A percentile compares a stretch with the other conserved stretches of the same genome.
Evolutionary conservation across 2,329 filamentous ascomycete genomes (phyloP).

Genomic region (Microsporum ferrugineum): DNA sequence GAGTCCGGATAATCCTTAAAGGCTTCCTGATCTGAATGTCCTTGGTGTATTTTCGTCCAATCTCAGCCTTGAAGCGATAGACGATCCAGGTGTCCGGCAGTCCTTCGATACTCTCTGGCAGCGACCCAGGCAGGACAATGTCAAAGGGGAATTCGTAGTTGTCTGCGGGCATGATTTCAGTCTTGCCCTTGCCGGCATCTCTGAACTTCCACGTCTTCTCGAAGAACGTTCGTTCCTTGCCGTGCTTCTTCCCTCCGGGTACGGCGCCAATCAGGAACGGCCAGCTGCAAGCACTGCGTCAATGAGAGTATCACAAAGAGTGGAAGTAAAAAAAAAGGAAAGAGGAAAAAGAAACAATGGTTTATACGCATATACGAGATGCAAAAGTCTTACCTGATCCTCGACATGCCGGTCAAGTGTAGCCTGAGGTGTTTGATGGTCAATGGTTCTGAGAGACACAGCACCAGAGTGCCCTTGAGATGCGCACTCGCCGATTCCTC

Average conservation of each 20-base stretch:
- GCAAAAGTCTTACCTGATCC: constrained; percentile 49
- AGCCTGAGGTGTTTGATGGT: constrained; percentile 63
- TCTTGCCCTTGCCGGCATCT: constrained; percentile 38
- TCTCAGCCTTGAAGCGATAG: constrained; percentile 82
- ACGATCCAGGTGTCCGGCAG: constrained; percentile 74
- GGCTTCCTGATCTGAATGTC: constrained; percentile 72
- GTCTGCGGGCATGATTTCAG: constrained; percentile 52
- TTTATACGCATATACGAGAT: background rate
- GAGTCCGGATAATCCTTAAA: constrained; percentile 63
- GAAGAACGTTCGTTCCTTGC: constrained; percentile 44
- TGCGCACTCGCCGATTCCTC: constrained; percentile 65
- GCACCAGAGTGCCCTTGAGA: constrained; percentile 60
- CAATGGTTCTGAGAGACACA: constrained; percentile 58
- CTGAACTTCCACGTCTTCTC: constrained; percentile 63
- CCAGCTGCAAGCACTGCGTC: constrained; percentile 14
- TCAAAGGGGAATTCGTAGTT: constrained; percentile 82
- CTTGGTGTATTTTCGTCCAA: constrained; percentile 81
- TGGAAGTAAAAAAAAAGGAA: background rate
- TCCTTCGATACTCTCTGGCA: constrained; percentile 83
- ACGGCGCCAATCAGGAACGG: constrained; percentile 22
- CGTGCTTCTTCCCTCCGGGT: constrained; percentile 27
- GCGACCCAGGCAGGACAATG: constrained; percentile 53
- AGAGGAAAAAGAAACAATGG: too few species aligned
- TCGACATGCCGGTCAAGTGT: constrained; percentile 57
- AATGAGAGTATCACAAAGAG: background rate